phyloP scores from a whole-genome alignment of 2,329 filamentous ascomycete species.

The Nothophoma quercina region DNA sequence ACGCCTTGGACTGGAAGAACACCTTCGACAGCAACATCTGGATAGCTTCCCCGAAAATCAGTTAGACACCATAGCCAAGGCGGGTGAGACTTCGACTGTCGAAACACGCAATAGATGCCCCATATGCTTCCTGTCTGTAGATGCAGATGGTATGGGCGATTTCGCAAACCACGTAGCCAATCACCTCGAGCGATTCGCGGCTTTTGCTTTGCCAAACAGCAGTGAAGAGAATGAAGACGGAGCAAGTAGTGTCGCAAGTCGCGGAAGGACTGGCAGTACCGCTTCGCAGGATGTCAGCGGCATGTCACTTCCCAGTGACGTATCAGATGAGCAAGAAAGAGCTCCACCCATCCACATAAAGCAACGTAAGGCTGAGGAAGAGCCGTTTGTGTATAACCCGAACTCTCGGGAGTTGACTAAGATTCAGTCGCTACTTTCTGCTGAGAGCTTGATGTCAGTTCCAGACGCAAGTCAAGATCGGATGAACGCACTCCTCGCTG shows the following conservation, averaged over 20 bases:
- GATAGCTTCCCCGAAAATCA: slow-evolving; percentile 41
- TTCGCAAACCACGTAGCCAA: slow-evolving; percentile 48
- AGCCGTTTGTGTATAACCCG: background rate
- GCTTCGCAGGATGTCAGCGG: slow-evolving; percentile 28
- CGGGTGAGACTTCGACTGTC: slow-evolving; percentile 43
- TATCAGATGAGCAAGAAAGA: slow-evolving; percentile 10
- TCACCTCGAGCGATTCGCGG: slow-evolving; percentile 46
- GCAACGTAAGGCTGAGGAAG: background rate
- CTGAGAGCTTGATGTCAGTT: slow-evolving; percentile 33
- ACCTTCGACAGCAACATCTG: slow-evolving; percentile 39
- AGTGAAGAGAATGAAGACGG: slow-evolving; percentile 39
- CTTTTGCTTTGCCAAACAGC: slow-evolving; percentile 43
- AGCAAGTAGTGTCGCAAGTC: slow-evolving; percentile 42
- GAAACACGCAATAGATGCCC: slow-evolving; percentile 44
- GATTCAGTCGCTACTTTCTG: slow-evolving; percentile 24
- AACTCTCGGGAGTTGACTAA: background rate
- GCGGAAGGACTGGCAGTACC: slow-evolving; percentile 30
- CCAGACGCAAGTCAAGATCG: slow-evolving; percentile 34
- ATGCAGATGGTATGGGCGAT: slow-evolving; percentile 32
- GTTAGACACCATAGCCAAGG: slow-evolving; percentile 38
- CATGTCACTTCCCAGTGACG: slow-evolving; percentile 27
- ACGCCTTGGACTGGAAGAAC: slow-evolving; percentile 34
- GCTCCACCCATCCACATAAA: background rate
- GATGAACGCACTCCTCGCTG: slow-evolving; percentile 25
- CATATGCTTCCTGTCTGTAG: slow-evolving; percentile 37